Base-by-base conservation (phyloP, 2,329 filamentous ascomycete species). In the Ophiostoma fasciatum region DNA sequence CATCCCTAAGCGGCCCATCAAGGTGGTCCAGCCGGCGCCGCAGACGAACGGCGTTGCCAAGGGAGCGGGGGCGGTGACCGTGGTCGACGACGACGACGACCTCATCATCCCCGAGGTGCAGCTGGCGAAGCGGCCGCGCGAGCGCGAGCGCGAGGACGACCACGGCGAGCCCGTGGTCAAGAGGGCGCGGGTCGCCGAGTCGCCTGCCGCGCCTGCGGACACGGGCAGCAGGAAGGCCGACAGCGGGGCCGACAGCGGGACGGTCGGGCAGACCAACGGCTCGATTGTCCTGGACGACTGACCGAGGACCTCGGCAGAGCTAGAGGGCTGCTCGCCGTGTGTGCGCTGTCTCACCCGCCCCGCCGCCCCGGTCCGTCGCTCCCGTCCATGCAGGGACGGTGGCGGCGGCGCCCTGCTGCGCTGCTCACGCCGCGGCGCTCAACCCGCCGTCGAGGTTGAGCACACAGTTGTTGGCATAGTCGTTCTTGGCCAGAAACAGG, bases 361-460 rank as follows among this genome's bases (percentile, higher is more conserved):
- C n/a, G n/a, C n/a, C n/a, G n/a, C n/a, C n/a, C n/a, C n/a, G n/a
- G n/a, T n/a, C n/a, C n/a, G n/a, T n/a, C n/a, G n/a, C n/a, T n/a
- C n/a, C n/a, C n/a, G n/a, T n/a, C n/a, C n/a, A n/a, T n/a, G n/a
- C n/a, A n/a, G n/a, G n/a, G n/a, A n/a, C n/a, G n/a, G n/a, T n/a
- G n/a, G n/a, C n/a, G n/a, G n/a, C n/a, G n/a, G n/a, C n/a, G n/a
- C n/a, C n/a, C n/a, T n/a, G n/a, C n/a, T n/a, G n/a, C n/a, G n/a
- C n/a, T n/a, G n/a, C n/a, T n/a, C n/a, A n/a, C n/a, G n/a, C n/a
- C n/a, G 56, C 57, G 34, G 80, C 81, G 54, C 80, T 85, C 46
- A 92, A 55, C 2, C 85, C 85, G 13, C 85, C 85, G 55, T 93
- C 85, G 20, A 94, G 64, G 53, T 87, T 90, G 35, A 94, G 63